Percentiles rank a stretch among this genome's conserved stretches.
Conservation (phyloP, 768 basidiomycete genomes). For the Hemileccinum rubropunctum region DNA sequence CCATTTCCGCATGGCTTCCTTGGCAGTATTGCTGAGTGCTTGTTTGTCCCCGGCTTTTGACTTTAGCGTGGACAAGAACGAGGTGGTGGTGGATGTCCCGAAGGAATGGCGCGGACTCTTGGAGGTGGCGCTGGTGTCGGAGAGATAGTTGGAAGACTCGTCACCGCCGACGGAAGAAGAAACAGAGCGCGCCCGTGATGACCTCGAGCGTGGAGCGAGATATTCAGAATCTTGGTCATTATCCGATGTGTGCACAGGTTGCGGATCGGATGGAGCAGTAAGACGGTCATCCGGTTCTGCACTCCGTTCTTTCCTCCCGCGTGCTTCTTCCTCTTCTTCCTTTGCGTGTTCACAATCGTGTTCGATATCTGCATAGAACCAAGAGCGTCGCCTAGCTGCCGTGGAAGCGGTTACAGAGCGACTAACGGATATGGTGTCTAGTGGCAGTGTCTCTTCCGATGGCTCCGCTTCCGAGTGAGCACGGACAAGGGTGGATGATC, state of each 20-base stretch:
- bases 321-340: conserved; percentile 24
- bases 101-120: conserved; percentile 46
- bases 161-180: conserved; percentile 34
- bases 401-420: conserved; percentile 27
- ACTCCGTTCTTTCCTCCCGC: conserved; percentile 25
- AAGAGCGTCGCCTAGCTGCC: conserved; percentile 45
- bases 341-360: conserved; percentile 17
- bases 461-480: conserved; percentile 32
- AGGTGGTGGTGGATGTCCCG: conserved; percentile 31
- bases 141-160: conserved; percentile 28
- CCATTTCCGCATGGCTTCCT: conserved; percentile 92
- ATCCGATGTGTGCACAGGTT: conserved; percentile 13
- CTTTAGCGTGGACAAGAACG: conserved; percentile 78
- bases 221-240: conserved; percentile 18
- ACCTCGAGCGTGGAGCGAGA: conserved; percentile 34
- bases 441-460: conserved; percentile 18
- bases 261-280: conserved; percentile 5
- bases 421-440: conserved; percentile 20
- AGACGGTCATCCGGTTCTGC: conserved; percentile 38
- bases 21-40: conserved; percentile 78
- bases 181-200: conserved; percentile 35
- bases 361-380: conserved; percentile 53
- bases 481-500: conserved; percentile 1
- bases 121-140: conserved; percentile 30
- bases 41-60: conserved; percentile 81